Base-by-base conservation (phyloP, 2,329 filamentous ascomycete species). In the Fusarium oligoseptatum region DNA sequence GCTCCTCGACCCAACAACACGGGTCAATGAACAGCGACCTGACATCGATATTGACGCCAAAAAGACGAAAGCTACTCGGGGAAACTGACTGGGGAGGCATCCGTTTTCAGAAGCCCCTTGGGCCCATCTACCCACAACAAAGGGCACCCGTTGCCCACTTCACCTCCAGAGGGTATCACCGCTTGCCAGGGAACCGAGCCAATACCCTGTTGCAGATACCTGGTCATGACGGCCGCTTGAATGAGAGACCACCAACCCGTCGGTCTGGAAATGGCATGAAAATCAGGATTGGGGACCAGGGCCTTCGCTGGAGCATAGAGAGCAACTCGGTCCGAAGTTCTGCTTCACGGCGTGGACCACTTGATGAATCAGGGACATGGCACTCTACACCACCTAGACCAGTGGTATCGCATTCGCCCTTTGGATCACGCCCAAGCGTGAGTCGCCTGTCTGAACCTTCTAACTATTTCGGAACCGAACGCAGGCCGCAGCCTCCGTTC, bases 21-120 rank as follows among this genome's bases (percentile, higher is more conserved):
- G 27, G 7, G 29, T 27, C 1, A 45, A 60, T 3, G 60, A 69
- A 60, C 37, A 39, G 6, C 14, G 20, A 6, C 48, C 60, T 39
- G 52, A 60, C 29, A 32, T 55, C 14, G 73, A 75, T 24, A 61
- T 80, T 4, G 67, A 76, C 12, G 60, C 61, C 5, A 82, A 80
- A 80, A 45, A 77, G 77, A 37, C 76, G 70, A 24, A 76, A 41
- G 52, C 68, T 82, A 4, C 66, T 82, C 20, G 60, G 77, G 11
- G 79, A 76, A 48, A 64, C 56, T 12, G 78, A 82, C 36, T 84
- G 82, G 81, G 79, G 77, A 1, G 81, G 82, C 4, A 68, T 83
- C 8, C 69, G 67, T 20, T 60, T 81, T 12, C 81, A 83, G 55
- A 83, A 82, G 57, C 72, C 79, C 10, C 68, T 81, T 15, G 50